Conservation (phyloP, 2,329 filamentous ascomycete genomes). For the Pseudocercospora musae region DNA sequence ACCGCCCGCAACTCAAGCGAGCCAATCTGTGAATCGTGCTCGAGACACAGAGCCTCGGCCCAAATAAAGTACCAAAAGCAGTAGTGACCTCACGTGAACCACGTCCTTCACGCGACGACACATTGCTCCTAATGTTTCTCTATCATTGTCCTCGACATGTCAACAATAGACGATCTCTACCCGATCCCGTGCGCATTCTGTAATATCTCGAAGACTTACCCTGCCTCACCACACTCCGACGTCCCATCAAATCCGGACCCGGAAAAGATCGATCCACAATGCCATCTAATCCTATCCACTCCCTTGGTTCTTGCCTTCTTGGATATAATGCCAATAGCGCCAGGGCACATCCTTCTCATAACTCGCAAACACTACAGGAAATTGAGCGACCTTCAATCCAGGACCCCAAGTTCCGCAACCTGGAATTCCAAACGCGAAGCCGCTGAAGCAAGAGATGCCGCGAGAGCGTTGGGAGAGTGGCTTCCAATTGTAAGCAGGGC, state of each 20-base stretch:
- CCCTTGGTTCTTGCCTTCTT: constrained; percentile 79
- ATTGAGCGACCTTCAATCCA: constrained; percentile 61
- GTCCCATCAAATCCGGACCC: constrained; percentile 36
- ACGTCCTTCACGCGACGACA: neutral
- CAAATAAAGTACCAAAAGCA: neutral
- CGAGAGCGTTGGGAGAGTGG: constrained; percentile 44
- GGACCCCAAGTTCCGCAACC: constrained; percentile 9
- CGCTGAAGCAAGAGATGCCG: constrained; percentile 18
- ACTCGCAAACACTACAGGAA: constrained; percentile 75
- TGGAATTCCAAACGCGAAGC: constrained; percentile 21
- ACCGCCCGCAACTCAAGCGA: too few species aligned
- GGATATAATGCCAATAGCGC: constrained; percentile 84
- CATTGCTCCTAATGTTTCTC: neutral
- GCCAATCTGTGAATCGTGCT: too few species aligned
- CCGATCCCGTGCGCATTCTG: constrained; percentile 56
- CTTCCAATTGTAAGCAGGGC: constrained; percentile 71
- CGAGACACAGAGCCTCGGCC: neutral
- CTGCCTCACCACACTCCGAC: constrained; percentile 42
- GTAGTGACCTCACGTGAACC: neutral
- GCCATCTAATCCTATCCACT: constrained; percentile 70
- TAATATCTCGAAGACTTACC: constrained; percentile 53
- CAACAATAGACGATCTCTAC: constrained; percentile 36
- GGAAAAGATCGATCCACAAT: constrained; percentile 35
- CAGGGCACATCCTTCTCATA: constrained; percentile 78
- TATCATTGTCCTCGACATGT: constrained; percentile 6